These are phyloP conservation scores for Taphrina flavorubra DNA, from an alignment of 1,139 yeast species.

Conservation along the genomic window DNA sequence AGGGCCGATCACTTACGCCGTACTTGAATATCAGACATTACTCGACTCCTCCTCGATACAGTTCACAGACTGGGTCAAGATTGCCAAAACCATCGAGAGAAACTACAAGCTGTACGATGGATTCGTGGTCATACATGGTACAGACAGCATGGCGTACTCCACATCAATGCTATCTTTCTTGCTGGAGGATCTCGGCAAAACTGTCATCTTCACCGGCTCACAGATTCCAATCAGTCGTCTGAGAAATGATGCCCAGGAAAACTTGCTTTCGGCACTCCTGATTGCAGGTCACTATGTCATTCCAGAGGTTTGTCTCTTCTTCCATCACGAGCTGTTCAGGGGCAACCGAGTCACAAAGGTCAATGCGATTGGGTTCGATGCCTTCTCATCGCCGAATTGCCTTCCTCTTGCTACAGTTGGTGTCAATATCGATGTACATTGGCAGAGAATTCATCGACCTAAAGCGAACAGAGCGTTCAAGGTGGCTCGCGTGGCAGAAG, in stretches of 20 bases:
- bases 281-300: slow-evolving; percentile 38
- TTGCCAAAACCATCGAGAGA: slow-evolving; percentile 29
- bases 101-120: slow-evolving; percentile 40
- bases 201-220: slow-evolving; percentile 38
- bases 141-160: slow-evolving; percentile 41
- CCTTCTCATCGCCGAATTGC: slow-evolving; percentile 39
- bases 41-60: slow-evolving; percentile 36
- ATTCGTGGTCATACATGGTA: slow-evolving; percentile 39
- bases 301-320: slow-evolving; percentile 41
- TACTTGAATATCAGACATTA: slow-evolving; percentile 37
- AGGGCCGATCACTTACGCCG: slow-evolving; percentile 20
- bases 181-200: slow-evolving; percentile 40
- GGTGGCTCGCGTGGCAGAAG: slow-evolving; percentile 32
- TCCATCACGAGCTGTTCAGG: slow-evolving; percentile 38
- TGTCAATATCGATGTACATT: slow-evolving; percentile 29
- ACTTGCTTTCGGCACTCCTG: slow-evolving; percentile 31
- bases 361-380: slow-evolving; percentile 39
- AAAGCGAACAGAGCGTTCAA: slow-evolving; percentile 30
- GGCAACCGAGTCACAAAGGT: slow-evolving; percentile 41
- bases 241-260: slow-evolving; percentile 38
- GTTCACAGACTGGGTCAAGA: slow-evolving; percentile 38
- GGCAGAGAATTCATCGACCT: slow-evolving; percentile 36
- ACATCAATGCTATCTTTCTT: slow-evolving; percentile 36
- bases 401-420: slow-evolving; percentile 37
- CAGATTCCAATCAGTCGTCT: slow-evolving; percentile 39